Evolutionary conservation across 208 protist species (phyloP), one percentile per base, ranked within the genome.

Genomic region (Blechomonas ayalai): DNA sequence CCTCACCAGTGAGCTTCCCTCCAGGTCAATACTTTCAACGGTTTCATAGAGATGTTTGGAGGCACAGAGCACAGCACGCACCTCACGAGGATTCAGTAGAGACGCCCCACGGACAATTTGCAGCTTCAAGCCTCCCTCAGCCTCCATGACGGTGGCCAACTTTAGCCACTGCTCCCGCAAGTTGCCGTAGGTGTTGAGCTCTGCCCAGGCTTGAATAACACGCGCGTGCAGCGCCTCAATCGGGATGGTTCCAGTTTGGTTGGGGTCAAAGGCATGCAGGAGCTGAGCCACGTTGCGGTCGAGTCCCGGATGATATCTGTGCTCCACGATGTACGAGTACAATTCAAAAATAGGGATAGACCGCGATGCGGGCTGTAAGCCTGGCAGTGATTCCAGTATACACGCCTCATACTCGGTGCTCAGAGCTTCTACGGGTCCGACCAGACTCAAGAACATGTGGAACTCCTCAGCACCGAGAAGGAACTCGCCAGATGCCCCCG

Each of bases 141-240:
- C 6, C 29, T 70, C 52, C 8, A 90, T 45, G 4, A 72, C 62
- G 0, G 58, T 54, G 0, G 70, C 59, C 44, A 90, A 68, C 18
- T 67, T 64, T 9, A 64, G 51, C 82, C 82, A 90, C 32, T 81
- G 64, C 9, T 68, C 66, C 1, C 82, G 73, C 33, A 86, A 40
- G 15, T 67, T 75, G 10, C 82, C 82, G 46, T 82, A 90, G 2
- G 77, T 71, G 59, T 70, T 67, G 28, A 69, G 40, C 42, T 73
- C 62, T 3, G 82, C 73, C 73, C 77, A 90, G 7, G 73, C 77
- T 16, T 18, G 8, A 12, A 90, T 4, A 8, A 80, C 66, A 13
- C 47, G 32, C 9, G 70, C 49, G 15, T 60, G 59, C 20, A 90
- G 48, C 34, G 58, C 66, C 35, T 76, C 70, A 9, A 60, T 36